Conservation (phyloP, 2,329 filamentous ascomycete genomes). For the Apiospora kogelbergensis region DNA sequence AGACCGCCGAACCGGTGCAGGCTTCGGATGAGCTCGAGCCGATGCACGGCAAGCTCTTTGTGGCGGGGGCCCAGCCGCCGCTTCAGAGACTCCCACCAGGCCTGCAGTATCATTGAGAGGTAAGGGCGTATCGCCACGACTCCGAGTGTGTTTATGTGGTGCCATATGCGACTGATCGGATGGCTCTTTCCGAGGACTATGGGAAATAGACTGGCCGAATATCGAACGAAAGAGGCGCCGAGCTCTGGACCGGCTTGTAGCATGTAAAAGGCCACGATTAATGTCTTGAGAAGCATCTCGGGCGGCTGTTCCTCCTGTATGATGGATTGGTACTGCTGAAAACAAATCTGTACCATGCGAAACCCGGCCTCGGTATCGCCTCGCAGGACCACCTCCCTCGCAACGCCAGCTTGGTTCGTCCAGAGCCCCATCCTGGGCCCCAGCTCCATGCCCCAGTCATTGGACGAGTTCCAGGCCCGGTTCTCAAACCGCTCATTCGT, state of each 20-base stretch:
- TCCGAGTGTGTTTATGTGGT: neutral
- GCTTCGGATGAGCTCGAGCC: conserved; percentile 7
- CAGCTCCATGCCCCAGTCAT: neutral
- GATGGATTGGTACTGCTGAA: conserved; percentile 10
- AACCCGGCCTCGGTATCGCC: conserved; percentile 10
- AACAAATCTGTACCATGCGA: conserved; percentile 11
- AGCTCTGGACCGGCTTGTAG: conserved; percentile 9
- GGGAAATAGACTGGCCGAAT: conserved; percentile 6
- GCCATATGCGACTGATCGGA: conserved; percentile 11
- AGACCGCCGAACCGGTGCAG: conserved; percentile 3
- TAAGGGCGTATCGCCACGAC: neutral
- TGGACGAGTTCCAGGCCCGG: neutral
- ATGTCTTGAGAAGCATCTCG: conserved; percentile 7
- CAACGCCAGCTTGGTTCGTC: conserved; percentile 5
- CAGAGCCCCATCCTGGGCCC: neutral
- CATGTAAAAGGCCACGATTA: conserved; percentile 11
- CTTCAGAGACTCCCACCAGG: conserved; percentile 3
- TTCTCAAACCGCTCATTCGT: conserved; percentile 7
- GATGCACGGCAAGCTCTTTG: conserved; percentile 5
- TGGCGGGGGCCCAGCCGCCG: neutral
- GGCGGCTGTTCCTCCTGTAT: neutral
- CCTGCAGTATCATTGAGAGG: neutral
- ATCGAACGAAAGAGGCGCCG: neutral
- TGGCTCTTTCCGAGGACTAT: conserved; percentile 5
- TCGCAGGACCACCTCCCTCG: conserved; percentile 10